These are phyloP conservation scores for Rhynchospora pubera DNA, from an alignment of 176 grass and related monocot genomes.

Conservation along the genomic window DNA sequence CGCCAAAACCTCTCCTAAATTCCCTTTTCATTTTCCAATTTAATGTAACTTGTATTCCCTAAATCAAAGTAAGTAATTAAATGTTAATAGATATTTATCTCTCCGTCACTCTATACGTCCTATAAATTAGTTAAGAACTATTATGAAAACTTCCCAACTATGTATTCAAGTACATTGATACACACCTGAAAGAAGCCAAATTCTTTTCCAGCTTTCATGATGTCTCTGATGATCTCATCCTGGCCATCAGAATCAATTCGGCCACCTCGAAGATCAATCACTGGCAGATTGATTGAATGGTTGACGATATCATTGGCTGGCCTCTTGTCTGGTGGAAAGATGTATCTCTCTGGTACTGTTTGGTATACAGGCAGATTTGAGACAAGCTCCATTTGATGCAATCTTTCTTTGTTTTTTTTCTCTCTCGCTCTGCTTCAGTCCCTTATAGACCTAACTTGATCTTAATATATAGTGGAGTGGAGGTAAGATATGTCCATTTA, in stretches of 20 bases:
- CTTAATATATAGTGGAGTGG: not conserved
- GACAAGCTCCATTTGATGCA: constrained; percentile 41
- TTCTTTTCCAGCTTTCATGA: constrained; percentile 43
- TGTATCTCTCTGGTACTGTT: constrained; percentile 43
- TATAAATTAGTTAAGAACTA: not conserved
- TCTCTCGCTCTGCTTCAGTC: not conserved
- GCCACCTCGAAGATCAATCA: constrained; percentile 44
- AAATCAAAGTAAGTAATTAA: not conserved
- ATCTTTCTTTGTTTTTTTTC: not conserved
- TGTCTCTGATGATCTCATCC: constrained; percentile 39
- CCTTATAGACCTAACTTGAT: too few relatives aligned
- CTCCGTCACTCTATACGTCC: too few relatives aligned
- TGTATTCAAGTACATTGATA: not conserved
- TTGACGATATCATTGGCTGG: constrained; percentile 21
- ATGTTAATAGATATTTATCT: not conserved
- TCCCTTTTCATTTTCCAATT: not conserved
- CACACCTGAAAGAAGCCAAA: constrained; percentile 67
- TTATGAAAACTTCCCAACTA: not conserved
- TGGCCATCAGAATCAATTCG: constrained; percentile 1
- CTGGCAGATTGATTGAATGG: constrained; percentile 22
- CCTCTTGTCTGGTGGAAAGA: constrained; percentile 36
- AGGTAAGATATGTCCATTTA: not conserved
- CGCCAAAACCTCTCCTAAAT: not conserved
- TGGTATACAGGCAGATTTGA: constrained; percentile 14
- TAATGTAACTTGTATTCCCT: not conserved